Conservation (phyloP, 73 alveolate genomes). For the Durusdinium trenchii region DNA sequence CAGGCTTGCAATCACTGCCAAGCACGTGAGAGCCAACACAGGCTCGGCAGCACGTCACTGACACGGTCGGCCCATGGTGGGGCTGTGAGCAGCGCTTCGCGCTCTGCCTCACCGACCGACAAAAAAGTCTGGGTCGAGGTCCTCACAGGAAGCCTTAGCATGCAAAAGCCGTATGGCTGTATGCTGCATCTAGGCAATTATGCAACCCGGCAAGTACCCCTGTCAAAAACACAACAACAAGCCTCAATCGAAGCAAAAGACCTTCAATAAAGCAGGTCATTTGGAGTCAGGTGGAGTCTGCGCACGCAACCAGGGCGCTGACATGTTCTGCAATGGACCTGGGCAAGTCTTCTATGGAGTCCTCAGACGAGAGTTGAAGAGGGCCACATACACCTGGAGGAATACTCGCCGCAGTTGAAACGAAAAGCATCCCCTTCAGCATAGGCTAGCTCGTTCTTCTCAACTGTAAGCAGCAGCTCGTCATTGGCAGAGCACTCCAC, state of each 20-base stretch:
- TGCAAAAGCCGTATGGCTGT: background rate
- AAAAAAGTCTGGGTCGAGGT: background rate
- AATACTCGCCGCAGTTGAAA: conserved; percentile 40
- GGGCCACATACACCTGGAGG: background rate
- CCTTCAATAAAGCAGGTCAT: too few species aligned
- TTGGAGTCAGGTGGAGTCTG: too few species aligned
- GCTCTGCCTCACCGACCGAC: background rate
- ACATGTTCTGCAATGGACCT: background rate
- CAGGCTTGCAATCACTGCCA: too few species aligned
- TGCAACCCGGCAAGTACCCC: too few species aligned
- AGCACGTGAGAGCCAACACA: background rate
- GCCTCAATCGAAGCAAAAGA: too few species aligned
- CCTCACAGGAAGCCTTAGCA: background rate
- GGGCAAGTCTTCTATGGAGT: conserved; percentile 20
- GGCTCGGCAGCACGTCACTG: conserved; percentile 42
- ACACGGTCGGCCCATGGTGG: conserved; percentile 22
- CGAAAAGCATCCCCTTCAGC: background rate
- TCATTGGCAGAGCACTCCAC: conserved; percentile 7
- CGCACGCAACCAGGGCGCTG: background rate
- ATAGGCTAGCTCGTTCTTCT: background rate
- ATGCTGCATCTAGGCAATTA: too few species aligned
- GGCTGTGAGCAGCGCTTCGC: conserved; percentile 7
- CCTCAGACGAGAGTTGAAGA: conserved; percentile 2
- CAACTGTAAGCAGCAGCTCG: background rate
- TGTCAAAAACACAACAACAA: too few species aligned